Conservation (phyloP, 768 basidiomycete species). For the Lactarius quietus region DNA sequence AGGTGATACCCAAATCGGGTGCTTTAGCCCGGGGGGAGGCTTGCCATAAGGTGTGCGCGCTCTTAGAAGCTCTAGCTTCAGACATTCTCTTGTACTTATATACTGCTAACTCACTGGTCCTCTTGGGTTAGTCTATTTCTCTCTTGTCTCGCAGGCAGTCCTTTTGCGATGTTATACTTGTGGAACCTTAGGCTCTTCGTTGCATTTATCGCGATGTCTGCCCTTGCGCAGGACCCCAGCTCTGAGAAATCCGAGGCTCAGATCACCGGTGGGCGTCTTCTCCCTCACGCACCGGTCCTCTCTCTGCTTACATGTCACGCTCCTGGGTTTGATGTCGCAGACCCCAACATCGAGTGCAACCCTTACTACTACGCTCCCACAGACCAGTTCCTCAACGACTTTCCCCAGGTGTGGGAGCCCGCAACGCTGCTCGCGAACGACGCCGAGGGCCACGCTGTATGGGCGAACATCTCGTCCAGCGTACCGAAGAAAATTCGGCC, state of each 20-base stretch:
- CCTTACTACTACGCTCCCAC: conserved; percentile 15
- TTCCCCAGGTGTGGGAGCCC: conserved; percentile 5
- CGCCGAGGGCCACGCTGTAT: conserved; percentile 33
- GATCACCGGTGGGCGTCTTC: conserved; percentile 9
- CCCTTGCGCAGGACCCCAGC: conserved; percentile 16
- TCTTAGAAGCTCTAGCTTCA: too few relatives aligned
- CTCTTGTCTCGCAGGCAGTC: too few relatives aligned
- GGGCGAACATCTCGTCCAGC: conserved; percentile 39
- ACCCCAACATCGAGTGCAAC: conserved; percentile 11
- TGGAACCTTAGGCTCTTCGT: neutral
- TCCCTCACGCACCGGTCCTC: neutral
- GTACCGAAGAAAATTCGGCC: conserved; percentile 46
- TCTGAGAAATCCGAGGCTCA: conserved; percentile 21
- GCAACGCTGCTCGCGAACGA: conserved; percentile 16
- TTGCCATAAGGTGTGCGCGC: too few relatives aligned
- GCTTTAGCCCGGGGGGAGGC: too few relatives aligned
- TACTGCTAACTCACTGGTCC: too few relatives aligned
- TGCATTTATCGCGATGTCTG: conserved; percentile 2
- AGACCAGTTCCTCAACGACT: neutral
- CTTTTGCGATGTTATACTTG: neutral
- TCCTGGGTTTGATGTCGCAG: neutral
- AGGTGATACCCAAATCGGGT: too few relatives aligned
- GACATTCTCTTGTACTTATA: too few relatives aligned
- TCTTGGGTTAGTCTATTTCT: too few relatives aligned
- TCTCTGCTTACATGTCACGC: neutral